Conservation (phyloP, 2,329 filamentous ascomycete species). For the Fusarium sp. region DNA sequence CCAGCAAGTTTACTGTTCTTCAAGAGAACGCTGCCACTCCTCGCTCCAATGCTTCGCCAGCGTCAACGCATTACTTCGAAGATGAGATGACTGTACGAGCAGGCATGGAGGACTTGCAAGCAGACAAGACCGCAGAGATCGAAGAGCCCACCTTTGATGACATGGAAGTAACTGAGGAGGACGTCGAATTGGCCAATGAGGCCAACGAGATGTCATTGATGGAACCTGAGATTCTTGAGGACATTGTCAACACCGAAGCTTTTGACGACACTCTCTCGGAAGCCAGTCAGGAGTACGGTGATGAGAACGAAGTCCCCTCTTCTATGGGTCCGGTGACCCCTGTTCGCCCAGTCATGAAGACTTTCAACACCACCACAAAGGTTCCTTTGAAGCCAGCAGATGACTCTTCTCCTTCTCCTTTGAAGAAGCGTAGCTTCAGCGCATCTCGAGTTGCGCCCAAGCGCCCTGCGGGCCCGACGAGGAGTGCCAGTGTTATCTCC, state of each 20-base stretch:
- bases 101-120: slow-evolving; percentile 32
- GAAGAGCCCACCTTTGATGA: slow-evolving; percentile 58
- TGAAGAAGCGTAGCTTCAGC: slow-evolving; percentile 65
- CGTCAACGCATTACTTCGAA: slow-evolving; percentile 69
- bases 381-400: slow-evolving; percentile 79
- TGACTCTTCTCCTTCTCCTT: slow-evolving; percentile 64
- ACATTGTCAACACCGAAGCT: slow-evolving; percentile 50
- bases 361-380: slow-evolving; percentile 80
- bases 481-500: slow-evolving; percentile 67
- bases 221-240: slow-evolving; percentile 58
- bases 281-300: slow-evolving; percentile 74
- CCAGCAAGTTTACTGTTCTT: slow-evolving; percentile 53
- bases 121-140: slow-evolving; percentile 40
- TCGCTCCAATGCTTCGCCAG: slow-evolving; percentile 54
- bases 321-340: slow-evolving; percentile 68
- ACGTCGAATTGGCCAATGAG: slow-evolving; percentile 69
- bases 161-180: slow-evolving; percentile 65
- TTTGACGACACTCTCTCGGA: slow-evolving; percentile 68
- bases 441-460: slow-evolving; percentile 61
- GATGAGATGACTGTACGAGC: slow-evolving; percentile 66
- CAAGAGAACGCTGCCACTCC: slow-evolving; percentile 22
- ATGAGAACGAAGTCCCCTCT: slow-evolving; percentile 72
- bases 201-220: slow-evolving; percentile 71
- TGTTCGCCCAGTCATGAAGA: slow-evolving; percentile 62
- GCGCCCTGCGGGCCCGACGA: slow-evolving; percentile 59